Evolutionary conservation across 148 eudicot genomes (phyloP).

Genomic region (Cornus kousa): DNA sequence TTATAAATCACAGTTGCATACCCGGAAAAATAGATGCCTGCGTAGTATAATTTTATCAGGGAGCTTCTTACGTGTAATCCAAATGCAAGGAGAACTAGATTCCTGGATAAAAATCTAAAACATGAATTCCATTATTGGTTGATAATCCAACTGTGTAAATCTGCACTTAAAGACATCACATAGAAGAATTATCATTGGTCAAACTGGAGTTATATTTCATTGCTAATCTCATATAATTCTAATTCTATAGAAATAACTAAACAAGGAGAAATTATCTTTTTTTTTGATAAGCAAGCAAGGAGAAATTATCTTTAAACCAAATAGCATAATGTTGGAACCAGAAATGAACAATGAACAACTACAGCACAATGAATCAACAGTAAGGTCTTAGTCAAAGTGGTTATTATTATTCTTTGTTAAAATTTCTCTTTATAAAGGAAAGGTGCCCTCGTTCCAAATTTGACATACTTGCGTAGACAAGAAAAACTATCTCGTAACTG

Average conservation of each 20-base stretch:
- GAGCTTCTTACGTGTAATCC: constrained; percentile 58
- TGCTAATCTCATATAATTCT: neutral
- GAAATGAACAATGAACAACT: too few relatives aligned
- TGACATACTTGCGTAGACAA: neutral
- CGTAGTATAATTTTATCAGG: neutral
- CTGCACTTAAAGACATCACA: constrained; percentile 32
- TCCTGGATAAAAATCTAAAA: constrained; percentile 81
- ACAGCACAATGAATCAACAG: neutral
- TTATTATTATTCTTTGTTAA: too few relatives aligned
- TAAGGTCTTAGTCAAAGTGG: neutral
- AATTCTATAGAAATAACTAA: neutral
- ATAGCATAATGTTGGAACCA: neutral
- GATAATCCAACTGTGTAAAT: constrained; percentile 79
- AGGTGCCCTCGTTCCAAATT: too few relatives aligned
- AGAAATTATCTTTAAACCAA: too few relatives aligned
- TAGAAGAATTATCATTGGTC: neutral
- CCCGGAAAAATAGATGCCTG: neutral
- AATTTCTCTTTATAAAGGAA: too few relatives aligned
- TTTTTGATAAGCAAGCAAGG: too few relatives aligned
- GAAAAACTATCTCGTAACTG: too few relatives aligned
- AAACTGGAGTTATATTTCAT: neutral
- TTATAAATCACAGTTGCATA: neutral
- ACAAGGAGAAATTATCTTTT: neutral
- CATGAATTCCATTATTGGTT: constrained; percentile 59
- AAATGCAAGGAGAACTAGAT: constrained; percentile 74